Conservation (phyloP, 106 monocot genomes). For the Platanthera zijinensis region DNA sequence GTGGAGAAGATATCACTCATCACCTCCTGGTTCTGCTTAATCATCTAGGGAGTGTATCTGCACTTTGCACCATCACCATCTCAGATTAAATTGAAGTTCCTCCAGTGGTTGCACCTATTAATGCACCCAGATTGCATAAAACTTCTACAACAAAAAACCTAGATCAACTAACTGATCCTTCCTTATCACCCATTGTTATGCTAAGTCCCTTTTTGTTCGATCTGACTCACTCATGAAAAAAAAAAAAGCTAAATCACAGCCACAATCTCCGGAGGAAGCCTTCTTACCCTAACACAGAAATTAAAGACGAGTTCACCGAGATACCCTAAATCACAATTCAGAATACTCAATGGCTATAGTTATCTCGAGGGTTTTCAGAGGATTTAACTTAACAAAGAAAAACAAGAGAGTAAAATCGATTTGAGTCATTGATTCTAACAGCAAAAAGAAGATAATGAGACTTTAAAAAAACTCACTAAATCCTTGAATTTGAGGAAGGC, state of each 20-base stretch:
- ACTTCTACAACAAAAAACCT: too few relatives aligned
- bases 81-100: neutral
- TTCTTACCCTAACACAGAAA: neutral
- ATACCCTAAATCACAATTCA: neutral
- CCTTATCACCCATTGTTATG: neutral
- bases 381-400: neutral
- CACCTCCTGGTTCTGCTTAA: too few relatives aligned
- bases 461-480: slow-evolving; percentile 40
- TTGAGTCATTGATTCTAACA: neutral
- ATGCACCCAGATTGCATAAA: too few relatives aligned
- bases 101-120: too few relatives aligned
- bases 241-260: too few relatives aligned
- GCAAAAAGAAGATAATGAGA: neutral
- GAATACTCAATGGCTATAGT: neutral
- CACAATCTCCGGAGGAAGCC: neutral
- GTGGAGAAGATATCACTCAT: too few relatives aligned
- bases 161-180: too few relatives aligned
- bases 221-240: too few relatives aligned
- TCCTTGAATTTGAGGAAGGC: slow-evolving; percentile 93
- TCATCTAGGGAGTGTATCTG: neutral
- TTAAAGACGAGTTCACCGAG: neutral
- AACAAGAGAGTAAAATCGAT: neutral
- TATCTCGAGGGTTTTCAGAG: neutral
- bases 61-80: neutral
- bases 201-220: too few relatives aligned